Evolutionary conservation across 2,329 filamentous ascomycete genomes (phyloP).

Genomic region (Sclerotinia minor): DNA sequence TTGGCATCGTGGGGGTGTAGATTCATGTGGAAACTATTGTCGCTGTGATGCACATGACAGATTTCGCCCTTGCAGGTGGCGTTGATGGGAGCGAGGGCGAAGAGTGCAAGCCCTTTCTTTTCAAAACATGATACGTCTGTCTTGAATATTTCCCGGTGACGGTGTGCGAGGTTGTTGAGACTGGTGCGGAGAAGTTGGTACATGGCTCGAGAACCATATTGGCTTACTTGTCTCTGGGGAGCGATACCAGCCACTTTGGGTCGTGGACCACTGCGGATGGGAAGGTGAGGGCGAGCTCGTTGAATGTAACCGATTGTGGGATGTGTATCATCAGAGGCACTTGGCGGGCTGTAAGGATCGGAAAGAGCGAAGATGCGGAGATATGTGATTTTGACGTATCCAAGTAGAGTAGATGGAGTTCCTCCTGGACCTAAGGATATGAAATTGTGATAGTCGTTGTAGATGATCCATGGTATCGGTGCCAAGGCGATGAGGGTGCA

Average conservation of each 20-base stretch:
- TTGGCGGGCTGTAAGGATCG: conserved; percentile 64
- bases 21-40: conserved; percentile 76
- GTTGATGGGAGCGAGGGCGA: conserved; percentile 64
- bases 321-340: conserved; percentile 51
- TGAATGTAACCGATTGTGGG: conserved; percentile 57
- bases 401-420: conserved; percentile 70
- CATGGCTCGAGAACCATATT: conserved; percentile 56
- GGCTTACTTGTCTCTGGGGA: conserved; percentile 75
- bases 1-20: conserved; percentile 77
- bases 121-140: conserved; percentile 75
- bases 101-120: conserved; percentile 77
- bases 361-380: conserved; percentile 70
- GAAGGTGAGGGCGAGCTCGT: conserved; percentile 58
- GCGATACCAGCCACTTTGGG: conserved; percentile 74
- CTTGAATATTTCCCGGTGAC: conserved; percentile 52
- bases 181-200: conserved; percentile 56
- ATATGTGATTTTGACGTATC: conserved; percentile 72
- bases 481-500: conserved; percentile 53
- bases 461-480: conserved; percentile 51
- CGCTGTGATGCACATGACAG: conserved; percentile 74
- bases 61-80: conserved; percentile 78
- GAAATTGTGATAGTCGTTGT: conserved; percentile 74
- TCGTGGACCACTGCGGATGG: conserved; percentile 61
- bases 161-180: conserved; percentile 53
- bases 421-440: conserved; percentile 77